These are phyloP conservation scores for Solanum acaule DNA, from an alignment of 257 asterid genomes.

Conservation along the genomic window DNA sequence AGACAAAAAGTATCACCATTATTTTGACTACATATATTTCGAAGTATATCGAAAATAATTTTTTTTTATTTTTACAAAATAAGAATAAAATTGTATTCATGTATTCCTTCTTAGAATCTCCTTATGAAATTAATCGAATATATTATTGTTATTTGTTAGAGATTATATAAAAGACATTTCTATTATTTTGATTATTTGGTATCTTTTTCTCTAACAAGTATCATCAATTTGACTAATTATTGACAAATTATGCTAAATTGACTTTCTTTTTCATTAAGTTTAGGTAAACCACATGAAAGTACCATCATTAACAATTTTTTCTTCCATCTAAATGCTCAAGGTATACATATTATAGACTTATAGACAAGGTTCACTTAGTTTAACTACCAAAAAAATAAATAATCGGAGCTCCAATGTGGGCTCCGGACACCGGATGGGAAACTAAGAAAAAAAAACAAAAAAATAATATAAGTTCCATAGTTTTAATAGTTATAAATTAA, in stretches of 20 bases:
- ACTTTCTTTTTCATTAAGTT: background rate
- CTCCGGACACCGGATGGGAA: too few relatives aligned
- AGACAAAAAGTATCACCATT: background rate
- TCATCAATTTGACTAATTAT: background rate
- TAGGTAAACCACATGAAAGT: background rate
- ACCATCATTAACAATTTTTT: background rate
- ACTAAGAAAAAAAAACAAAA: background rate
- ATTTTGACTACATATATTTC: background rate
- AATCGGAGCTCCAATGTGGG: too few relatives aligned
- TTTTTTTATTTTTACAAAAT: background rate
- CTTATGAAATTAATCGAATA: background rate
- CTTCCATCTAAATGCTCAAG: background rate
- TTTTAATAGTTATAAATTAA: background rate
- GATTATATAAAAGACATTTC: background rate
- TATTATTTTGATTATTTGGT: background rate
- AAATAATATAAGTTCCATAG: background rate
- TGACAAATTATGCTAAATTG: background rate
- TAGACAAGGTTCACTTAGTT: background rate
- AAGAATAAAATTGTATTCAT: background rate
- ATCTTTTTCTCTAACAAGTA: background rate
- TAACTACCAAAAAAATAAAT: background rate
- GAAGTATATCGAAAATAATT: background rate
- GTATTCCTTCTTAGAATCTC: fast-evolving
- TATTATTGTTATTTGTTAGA: background rate
- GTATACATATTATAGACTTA: background rate